Evolutionary conservation across 495 filamentous ascomycete genomes (phyloP).

Genomic region (Aspergillus sparsus): DNA sequence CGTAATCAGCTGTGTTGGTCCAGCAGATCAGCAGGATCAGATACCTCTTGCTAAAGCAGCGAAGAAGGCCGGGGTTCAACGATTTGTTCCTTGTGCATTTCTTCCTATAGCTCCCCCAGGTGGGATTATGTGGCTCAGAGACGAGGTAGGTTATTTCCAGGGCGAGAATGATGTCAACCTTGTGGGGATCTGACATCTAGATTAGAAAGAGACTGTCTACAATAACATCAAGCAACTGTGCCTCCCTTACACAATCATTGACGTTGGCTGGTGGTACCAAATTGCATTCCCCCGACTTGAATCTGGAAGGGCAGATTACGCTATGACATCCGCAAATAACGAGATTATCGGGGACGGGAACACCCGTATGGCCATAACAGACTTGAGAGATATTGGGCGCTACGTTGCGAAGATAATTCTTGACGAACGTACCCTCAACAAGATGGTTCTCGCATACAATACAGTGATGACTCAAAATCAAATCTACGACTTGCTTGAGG

Average conservation of each 20-base stretch:
- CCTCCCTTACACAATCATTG: slow-evolving; percentile 62
- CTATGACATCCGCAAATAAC: slow-evolving; percentile 45
- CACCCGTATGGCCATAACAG: slow-evolving; percentile 48
- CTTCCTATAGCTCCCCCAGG: slow-evolving; percentile 50
- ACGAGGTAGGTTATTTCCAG: slow-evolving; percentile 37
- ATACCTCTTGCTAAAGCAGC: slow-evolving; percentile 56
- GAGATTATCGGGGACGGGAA: slow-evolving; percentile 55
- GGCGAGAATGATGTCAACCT: neutral
- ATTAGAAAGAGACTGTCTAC: slow-evolving; percentile 57
- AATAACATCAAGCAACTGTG: slow-evolving; percentile 53
- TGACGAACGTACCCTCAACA: slow-evolving; percentile 59
- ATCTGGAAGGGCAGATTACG: slow-evolving; percentile 57
- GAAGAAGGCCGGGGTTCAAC: slow-evolving; percentile 55
- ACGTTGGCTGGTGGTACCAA: slow-evolving; percentile 64
- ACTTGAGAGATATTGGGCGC: slow-evolving; percentile 56
- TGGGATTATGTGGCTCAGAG: slow-evolving; percentile 50
- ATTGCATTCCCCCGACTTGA: slow-evolving; percentile 50
- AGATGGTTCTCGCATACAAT: slow-evolving; percentile 56
- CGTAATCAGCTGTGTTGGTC: slow-evolving; percentile 55
- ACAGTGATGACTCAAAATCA: slow-evolving; percentile 51
- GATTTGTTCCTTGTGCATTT: slow-evolving; percentile 60
- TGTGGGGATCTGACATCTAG: neutral
- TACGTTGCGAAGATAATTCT: slow-evolving; percentile 57
- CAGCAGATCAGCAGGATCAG: slow-evolving; percentile 49
- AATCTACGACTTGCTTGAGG: slow-evolving; percentile 52